These are phyloP conservation scores for Colletotrichum melonis DNA, from an alignment of 2,329 filamentous ascomycete genomes.

Conservation along the genomic window DNA sequence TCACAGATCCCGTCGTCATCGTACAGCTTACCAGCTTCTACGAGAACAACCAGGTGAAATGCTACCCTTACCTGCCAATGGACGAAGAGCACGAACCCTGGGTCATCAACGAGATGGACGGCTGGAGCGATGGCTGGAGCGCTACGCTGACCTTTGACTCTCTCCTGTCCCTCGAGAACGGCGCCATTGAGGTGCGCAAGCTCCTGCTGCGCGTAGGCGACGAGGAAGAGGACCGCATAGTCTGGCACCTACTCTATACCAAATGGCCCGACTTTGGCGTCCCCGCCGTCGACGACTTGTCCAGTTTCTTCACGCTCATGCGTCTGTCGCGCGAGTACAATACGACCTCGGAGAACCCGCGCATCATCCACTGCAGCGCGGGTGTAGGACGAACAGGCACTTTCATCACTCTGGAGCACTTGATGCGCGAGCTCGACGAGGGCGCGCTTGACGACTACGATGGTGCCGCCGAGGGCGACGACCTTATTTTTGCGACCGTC, in stretches of 20 bases:
- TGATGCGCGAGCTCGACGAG: constrained; percentile 82
- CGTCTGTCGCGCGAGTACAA: constrained; percentile 70
- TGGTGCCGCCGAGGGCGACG: constrained; percentile 49
- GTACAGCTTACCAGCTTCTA: constrained; percentile 94
- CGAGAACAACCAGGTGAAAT: constrained; percentile 84
- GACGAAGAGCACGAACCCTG: constrained; percentile 63
- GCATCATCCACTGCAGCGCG: constrained; percentile 89
- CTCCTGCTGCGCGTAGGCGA: constrained; percentile 68
- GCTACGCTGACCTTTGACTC: constrained; percentile 77
- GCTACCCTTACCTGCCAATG: constrained; percentile 86
- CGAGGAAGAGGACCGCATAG: constrained; percentile 53
- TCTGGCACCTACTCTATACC: constrained; percentile 88
- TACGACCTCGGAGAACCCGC: constrained; percentile 66
- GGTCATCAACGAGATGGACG: constrained; percentile 71
- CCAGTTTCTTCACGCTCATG: constrained; percentile 77
- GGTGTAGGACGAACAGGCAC: constrained; percentile 95
- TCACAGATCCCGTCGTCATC: constrained; percentile 78
- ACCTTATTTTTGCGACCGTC: constrained; percentile 83
- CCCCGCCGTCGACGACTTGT: constrained; percentile 75
- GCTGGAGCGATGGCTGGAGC: constrained; percentile 74
- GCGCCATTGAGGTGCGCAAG: constrained; percentile 79
- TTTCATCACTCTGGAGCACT: constrained; percentile 95
- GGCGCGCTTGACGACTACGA: constrained; percentile 71
- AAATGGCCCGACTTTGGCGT: constrained; percentile 93
- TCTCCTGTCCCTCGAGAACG: constrained; percentile 64